phyloP scores from a whole-genome alignment of 2,329 filamentous ascomycete species.

The Pyricularia pennisetigena region DNA sequence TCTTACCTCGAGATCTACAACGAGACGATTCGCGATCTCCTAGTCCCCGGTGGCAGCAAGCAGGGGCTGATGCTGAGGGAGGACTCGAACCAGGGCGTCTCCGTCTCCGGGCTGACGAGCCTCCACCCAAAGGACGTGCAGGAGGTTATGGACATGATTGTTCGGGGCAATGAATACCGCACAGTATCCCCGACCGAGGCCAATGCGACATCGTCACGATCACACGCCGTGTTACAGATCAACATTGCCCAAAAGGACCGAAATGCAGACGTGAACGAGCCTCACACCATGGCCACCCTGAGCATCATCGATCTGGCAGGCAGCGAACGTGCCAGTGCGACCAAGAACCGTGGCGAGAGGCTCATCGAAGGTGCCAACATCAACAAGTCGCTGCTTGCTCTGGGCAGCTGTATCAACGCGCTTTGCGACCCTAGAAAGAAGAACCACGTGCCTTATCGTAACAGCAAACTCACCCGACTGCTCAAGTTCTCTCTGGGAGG shows the following conservation, averaged over 20 bases:
- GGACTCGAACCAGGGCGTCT: constrained; percentile 87
- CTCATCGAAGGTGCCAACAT: constrained; percentile 95
- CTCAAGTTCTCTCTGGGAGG: constrained; percentile 95
- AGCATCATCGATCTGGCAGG: constrained; percentile 97
- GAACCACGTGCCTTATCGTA: constrained; percentile 93
- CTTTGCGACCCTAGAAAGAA: constrained; percentile 86
- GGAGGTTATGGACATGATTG: constrained; percentile 99
- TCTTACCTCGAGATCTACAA: constrained; percentile 99
- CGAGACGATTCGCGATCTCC: constrained; percentile 90
- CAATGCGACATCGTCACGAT: constrained; percentile 94
- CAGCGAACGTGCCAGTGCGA: constrained; percentile 90
- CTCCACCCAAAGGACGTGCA: constrained; percentile 85
- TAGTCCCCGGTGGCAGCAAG: constrained; percentile 78
- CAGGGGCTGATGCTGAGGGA: constrained; percentile 84
- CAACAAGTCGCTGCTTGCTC: constrained; percentile 91
- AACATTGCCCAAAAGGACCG: constrained; percentile 91
- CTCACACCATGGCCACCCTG: constrained; percentile 94
- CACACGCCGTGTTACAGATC: constrained; percentile 94
- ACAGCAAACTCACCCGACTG: constrained; percentile 91
- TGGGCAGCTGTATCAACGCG: constrained; percentile 97
- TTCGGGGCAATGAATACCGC: constrained; percentile 84
- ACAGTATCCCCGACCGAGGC: constrained; percentile 96
- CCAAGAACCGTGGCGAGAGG: constrained; percentile 89
- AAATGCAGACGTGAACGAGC: constrained; percentile 85
- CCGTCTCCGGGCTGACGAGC: constrained; percentile 81